Evolutionary conservation across 176 grass and related monocot species (phyloP).

Genomic region (Eremochloa ophiuroides): DNA sequence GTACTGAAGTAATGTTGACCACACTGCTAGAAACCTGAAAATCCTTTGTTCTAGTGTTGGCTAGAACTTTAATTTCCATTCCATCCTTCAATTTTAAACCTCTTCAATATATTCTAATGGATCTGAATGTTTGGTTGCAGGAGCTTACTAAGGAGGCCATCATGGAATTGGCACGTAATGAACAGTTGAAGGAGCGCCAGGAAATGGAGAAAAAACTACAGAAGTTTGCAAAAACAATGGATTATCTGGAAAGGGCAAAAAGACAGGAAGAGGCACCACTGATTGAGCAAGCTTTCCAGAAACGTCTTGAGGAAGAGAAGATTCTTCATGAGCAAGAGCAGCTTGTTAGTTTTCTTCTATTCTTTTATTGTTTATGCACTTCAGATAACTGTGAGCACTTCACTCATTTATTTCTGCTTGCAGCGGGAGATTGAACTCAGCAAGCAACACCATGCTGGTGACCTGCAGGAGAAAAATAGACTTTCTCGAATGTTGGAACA

Average conservation of each 20-base stretch:
- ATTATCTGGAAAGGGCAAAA: conserved; percentile 87
- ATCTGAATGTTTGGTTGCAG: conserved; percentile 30
- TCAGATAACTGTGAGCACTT: neutral
- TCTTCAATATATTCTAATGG: neutral
- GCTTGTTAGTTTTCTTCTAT: conserved; percentile 42
- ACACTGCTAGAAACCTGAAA: neutral
- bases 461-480: conserved; percentile 83
- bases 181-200: conserved; percentile 67
- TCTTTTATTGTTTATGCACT: conserved; percentile 2
- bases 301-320: conserved; percentile 69
- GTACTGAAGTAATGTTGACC: neutral
- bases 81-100: neutral
- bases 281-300: conserved; percentile 75
- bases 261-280: conserved; percentile 85
- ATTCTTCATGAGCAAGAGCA: conserved; percentile 83
- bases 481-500: conserved; percentile 74
- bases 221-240: conserved; percentile 81
- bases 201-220: conserved; percentile 81
- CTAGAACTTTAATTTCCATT: neutral
- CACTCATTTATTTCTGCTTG: conserved; percentile 12
- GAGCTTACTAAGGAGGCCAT: conserved; percentile 68
- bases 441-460: conserved; percentile 77
- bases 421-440: conserved; percentile 92
- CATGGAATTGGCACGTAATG: conserved; percentile 50
- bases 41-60: neutral